phyloP scores from a whole-genome alignment of 2,329 filamentous ascomycete species.

The Coniochaeta hoffmannii region DNA sequence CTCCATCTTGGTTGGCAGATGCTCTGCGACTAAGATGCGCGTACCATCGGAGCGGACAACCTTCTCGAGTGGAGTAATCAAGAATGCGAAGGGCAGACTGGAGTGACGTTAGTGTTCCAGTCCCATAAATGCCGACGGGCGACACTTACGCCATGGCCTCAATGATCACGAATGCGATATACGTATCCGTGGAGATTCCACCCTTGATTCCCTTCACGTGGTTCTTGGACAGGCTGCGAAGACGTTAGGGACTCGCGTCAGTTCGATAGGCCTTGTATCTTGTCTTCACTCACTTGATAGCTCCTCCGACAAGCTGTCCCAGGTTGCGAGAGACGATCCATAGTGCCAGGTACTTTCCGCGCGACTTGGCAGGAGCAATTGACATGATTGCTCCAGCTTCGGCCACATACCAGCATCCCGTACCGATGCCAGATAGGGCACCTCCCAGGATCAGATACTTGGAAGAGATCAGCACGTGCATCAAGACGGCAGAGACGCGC shows the following conservation, averaged over 20 bases:
- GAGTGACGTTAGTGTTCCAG: not conserved
- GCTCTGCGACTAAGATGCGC: slow-evolving; percentile 15
- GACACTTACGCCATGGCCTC: slow-evolving; percentile 35
- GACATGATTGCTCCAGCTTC: slow-evolving; percentile 41
- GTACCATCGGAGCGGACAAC: slow-evolving; percentile 35
- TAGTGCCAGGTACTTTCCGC: slow-evolving; percentile 47
- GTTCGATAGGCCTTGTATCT: slow-evolving; percentile 28
- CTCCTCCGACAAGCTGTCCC: slow-evolving; percentile 39
- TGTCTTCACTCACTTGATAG: slow-evolving; percentile 31
- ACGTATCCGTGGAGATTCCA: slow-evolving; percentile 29
- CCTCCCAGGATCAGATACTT: slow-evolving; percentile 32
- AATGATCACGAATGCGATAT: slow-evolving; percentile 38
- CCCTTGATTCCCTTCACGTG: slow-evolving; percentile 25
- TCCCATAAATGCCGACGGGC: slow-evolving; percentile 32
- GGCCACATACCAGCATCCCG: slow-evolving; percentile 40
- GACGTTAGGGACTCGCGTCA: slow-evolving; percentile 29
- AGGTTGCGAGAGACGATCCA: slow-evolving; percentile 34
- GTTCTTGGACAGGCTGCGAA: slow-evolving; percentile 26
- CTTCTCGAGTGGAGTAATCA: slow-evolving; percentile 35
- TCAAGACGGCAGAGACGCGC: too few species aligned
- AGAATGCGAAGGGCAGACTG: slow-evolving; percentile 31
- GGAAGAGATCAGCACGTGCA: not conserved
- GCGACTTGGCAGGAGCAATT: slow-evolving; percentile 34
- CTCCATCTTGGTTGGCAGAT: slow-evolving; percentile 23
- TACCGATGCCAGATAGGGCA: slow-evolving; percentile 28